Evolutionary conservation across 371 early-diverging fungal species (phyloP), one percentile per base, ranked within the genome.

Genomic region (Chytridium lagenaria): DNA sequence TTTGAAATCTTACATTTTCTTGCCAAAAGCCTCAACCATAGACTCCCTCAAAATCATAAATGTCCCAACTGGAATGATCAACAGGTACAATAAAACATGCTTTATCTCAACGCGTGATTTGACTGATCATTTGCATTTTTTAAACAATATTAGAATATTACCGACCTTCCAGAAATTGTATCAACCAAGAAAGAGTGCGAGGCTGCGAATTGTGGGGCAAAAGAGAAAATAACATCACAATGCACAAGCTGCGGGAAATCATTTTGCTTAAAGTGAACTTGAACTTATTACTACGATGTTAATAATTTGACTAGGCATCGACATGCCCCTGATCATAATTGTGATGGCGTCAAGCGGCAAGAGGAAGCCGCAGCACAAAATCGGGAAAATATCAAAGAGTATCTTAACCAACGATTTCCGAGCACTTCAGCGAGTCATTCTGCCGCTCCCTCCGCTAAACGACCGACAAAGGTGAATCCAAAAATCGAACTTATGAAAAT

Each of bases 401-500:
- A 33, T 23, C 36, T 61, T 10, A 61, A 37, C 26, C 36, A 61
- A 12, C 61, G 61, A 15, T 61, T 61, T 34, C 61, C 61, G 34
- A 37, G 36, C 34, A 16, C 10, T 34, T 61, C 61, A 34, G 7
- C 3, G 34, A 30, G 34, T 12, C 10, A 31, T 7, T 15, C 34
- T 34, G 61, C 36, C 36, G 37, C 36, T 34, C 30, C 12, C n/a
- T 5, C 55, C 55, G 36, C 30, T 7, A 3, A 15, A 10, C 16
- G 34, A 16, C 12, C 26, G 5, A 26, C 22, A 55, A 61, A 61
- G 36, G 34, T 34, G 34, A 61, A 61, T 26, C 61, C 61, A 30
- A 61, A 61, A 34, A 61, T 61, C 26, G 61, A 61, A 36, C 26
- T 61, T 5, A 61, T 61, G 61, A 61, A 61, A 26, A 61, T 61